Evolutionary conservation across 352 stramenopile genomes (phyloP).

Genomic region (Phytophthora tubulina): DNA sequence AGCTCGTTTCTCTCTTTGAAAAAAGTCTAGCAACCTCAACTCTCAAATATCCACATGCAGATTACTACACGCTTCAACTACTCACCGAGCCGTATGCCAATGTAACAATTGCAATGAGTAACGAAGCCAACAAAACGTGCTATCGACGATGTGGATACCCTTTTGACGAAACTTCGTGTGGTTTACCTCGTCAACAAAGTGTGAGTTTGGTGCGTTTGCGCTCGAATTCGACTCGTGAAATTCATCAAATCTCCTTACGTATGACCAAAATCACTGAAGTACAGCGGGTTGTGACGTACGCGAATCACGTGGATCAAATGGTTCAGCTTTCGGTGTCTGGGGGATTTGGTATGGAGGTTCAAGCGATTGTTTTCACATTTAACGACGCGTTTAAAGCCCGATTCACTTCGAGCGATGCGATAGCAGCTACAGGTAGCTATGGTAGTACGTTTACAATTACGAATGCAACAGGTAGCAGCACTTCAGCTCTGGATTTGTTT

Average conservation of each 20-base stretch:
- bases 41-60: constrained; percentile 33
- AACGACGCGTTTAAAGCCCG: constrained; percentile 59
- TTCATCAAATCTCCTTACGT: constrained; percentile 62
- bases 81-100: constrained; percentile 73
- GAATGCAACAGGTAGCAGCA: constrained; percentile 21
- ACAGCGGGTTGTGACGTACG: constrained; percentile 67
- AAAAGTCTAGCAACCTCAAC: constrained; percentile 20
- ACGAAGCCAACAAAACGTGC: constrained; percentile 66
- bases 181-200: constrained; percentile 74
- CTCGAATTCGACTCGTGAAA: constrained; percentile 71
- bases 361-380: constrained; percentile 61
- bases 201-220: constrained; percentile 62
- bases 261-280: constrained; percentile 70
- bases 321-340: constrained; percentile 52
- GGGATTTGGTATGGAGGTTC: constrained; percentile 56
- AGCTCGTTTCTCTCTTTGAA: constrained; percentile 52
- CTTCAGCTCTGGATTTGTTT: constrained; percentile 61
- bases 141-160: constrained; percentile 80
- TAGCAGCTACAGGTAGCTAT: constrained; percentile 49
- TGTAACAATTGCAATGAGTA: constrained; percentile 83
- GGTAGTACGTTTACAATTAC: constrained; percentile 54
- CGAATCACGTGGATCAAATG: constrained; percentile 70
- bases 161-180: constrained; percentile 60
- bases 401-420: constrained; percentile 44
- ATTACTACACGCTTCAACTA: constrained; percentile 62